Percentiles rank a stretch among this genome's conserved stretches.
These are phyloP conservation scores for Fraxinus pennsylvanica DNA, from an alignment of 257 asterid species.

Conservation along the genomic window DNA sequence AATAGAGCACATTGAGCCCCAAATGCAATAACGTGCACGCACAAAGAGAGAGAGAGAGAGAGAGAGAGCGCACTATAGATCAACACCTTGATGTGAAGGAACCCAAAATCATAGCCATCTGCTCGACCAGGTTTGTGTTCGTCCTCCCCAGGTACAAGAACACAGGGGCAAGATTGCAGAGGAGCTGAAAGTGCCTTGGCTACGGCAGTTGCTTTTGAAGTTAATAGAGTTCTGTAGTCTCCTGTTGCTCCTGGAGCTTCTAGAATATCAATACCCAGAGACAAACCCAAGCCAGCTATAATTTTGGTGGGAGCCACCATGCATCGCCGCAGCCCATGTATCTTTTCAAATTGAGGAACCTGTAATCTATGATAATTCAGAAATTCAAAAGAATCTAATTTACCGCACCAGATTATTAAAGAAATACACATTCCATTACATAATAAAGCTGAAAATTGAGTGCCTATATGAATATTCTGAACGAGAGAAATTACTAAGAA, in stretches of 20 bases:
- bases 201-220: conserved; percentile 88
- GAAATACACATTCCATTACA: not conserved
- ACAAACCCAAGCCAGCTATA: conserved; percentile 94
- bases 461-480: not conserved
- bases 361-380: conserved; percentile 23
- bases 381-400: conserved; percentile 20
- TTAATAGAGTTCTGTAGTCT: conserved; percentile 85
- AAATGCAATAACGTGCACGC: not conserved
- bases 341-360: conserved; percentile 80
- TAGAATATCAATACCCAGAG: conserved; percentile 90
- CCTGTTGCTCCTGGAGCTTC: conserved; percentile 99
- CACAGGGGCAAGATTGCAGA: conserved; percentile 58
- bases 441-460: not conserved
- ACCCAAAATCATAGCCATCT: conserved; percentile 91
- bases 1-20: not conserved
- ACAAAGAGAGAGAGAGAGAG: not conserved
- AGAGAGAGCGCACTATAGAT: not conserved
- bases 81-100: conserved; percentile 90
- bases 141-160: conserved; percentile 91
- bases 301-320: conserved; percentile 99
- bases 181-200: conserved; percentile 87
- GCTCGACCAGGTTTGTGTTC: conserved; percentile 75
- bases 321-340: conserved; percentile 82
- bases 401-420: not conserved
- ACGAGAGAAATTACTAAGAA: conserved; percentile 9